phyloP scores from a whole-genome alignment of 495 filamentous ascomycete genomes.

The Penicillium psychrofluorescens region DNA sequence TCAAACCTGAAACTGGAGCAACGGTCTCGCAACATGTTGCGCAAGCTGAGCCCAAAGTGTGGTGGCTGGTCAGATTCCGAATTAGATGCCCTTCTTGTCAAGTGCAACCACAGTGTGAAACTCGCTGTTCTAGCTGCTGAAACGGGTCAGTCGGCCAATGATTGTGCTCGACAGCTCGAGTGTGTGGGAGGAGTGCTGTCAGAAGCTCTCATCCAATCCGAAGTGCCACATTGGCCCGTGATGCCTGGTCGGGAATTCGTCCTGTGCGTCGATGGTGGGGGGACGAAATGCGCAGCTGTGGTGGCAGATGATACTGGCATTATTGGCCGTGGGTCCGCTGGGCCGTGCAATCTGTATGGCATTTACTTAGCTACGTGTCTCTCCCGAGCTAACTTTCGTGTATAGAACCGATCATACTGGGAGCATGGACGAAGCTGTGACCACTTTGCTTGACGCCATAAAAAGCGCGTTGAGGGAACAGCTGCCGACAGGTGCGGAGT shows the following conservation, averaged over 20 bases:
- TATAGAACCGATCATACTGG: constrained; percentile 10
- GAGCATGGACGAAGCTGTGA: constrained; percentile 7
- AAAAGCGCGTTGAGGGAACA: constrained; percentile 6
- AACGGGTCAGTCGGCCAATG: constrained; percentile 13
- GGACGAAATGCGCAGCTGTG: constrained; percentile 27
- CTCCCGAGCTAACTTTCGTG: too few species aligned
- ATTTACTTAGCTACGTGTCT: neutral
- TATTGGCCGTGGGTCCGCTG: constrained; percentile 15
- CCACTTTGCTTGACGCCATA: constrained; percentile 6
- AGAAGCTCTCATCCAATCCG: constrained; percentile 5
- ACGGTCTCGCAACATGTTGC: constrained; percentile 28
- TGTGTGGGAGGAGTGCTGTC: constrained; percentile 21
- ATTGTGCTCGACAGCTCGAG: constrained; percentile 10
- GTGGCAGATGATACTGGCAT: constrained; percentile 10
- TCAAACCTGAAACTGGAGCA: constrained; percentile 32
- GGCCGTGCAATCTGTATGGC: constrained; percentile 30
- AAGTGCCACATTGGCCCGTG: too few species aligned
- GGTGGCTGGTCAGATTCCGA: constrained; percentile 11
- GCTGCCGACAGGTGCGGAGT: neutral
- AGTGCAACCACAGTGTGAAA: constrained; percentile 25
- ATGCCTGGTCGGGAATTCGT: neutral
- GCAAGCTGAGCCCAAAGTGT: constrained; percentile 17
- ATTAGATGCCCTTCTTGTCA: constrained; percentile 18
- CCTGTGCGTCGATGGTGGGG: constrained; percentile 35
- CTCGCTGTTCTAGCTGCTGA: constrained; percentile 25